These are phyloP conservation scores for Cynanchum wilfordii DNA, from an alignment of 257 asterid species.

Conservation along the genomic window DNA sequence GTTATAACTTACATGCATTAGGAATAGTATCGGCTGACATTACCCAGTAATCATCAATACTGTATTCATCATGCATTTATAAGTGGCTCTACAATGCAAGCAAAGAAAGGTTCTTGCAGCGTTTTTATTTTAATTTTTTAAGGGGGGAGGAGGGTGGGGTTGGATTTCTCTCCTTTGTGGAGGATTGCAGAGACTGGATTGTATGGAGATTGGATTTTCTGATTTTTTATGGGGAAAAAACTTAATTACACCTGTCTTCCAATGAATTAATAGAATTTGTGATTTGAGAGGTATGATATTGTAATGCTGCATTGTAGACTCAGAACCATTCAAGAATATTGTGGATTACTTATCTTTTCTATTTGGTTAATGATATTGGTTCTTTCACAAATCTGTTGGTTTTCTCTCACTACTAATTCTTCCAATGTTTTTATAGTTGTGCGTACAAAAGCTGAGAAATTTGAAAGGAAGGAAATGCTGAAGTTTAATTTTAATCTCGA, in stretches of 20 bases:
- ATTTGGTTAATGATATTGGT: background rate
- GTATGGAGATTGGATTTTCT: background rate
- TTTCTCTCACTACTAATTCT: background rate
- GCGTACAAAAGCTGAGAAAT: constrained; percentile 55
- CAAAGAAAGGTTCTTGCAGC: background rate
- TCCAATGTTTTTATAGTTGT: constrained; percentile 41
- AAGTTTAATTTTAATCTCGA: constrained; percentile 35
- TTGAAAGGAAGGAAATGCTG: constrained; percentile 49
- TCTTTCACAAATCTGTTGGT: background rate
- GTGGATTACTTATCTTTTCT: background rate
- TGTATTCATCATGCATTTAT: background rate
- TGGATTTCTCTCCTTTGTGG: background rate
- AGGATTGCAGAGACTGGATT: background rate
- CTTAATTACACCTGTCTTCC: background rate
- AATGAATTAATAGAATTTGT: background rate
- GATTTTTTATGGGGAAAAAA: background rate
- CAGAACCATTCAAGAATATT: background rate
- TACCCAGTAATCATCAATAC: background rate
- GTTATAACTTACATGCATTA: background rate
- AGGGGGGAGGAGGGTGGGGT: no score
- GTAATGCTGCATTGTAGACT: background rate
- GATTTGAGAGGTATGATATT: background rate
- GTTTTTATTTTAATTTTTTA: background rate
- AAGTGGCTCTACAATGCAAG: background rate
- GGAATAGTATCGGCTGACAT: background rate